Conservation (phyloP, 1,284 basidiomycete genomes). For the Trichosporon coremiiforme region DNA sequence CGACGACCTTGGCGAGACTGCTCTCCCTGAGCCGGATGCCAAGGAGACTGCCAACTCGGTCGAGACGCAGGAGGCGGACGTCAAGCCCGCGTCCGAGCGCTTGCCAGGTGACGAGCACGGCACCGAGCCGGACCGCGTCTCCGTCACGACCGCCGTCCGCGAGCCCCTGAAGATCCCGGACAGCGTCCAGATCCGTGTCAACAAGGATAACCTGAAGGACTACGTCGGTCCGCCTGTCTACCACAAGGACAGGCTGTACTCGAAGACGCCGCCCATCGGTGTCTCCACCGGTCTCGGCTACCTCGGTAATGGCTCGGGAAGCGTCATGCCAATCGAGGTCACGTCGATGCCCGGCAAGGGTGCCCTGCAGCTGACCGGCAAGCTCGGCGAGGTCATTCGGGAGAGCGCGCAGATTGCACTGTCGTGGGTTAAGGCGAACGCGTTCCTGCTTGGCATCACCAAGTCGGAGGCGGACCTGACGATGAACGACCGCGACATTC, state of each 20-base stretch:
- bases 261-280: constrained; percentile 77
- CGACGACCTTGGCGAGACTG: constrained; percentile 84
- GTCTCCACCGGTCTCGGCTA: constrained; percentile 94
- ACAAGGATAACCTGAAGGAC: constrained; percentile 84
- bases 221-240: constrained; percentile 94
- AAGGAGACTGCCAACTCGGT: constrained; percentile 35
- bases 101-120: constrained; percentile 48
- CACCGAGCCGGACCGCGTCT: constrained; percentile 43
- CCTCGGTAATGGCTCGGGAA: constrained; percentile 91
- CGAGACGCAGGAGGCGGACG: constrained; percentile 53
- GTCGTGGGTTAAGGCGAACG: constrained; percentile 90
- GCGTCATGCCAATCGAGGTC: constrained; percentile 96
- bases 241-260: constrained; percentile 92
- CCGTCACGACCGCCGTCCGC: constrained; percentile 69
- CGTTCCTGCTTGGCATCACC: constrained; percentile 84
- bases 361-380: constrained; percentile 85
- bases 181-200: constrained; percentile 77
- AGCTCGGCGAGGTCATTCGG: constrained; percentile 95
- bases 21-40: constrained; percentile 68
- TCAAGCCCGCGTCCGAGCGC: constrained; percentile 56
- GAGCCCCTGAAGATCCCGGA: constrained; percentile 81
- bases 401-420: constrained; percentile 93
- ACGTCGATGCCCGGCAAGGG: constrained; percentile 94
- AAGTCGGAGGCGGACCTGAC: constrained; percentile 70
- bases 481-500: constrained; percentile 80